Base-by-base conservation (phyloP, 2,329 filamentous ascomycete genomes). In the Hymenoscyphus albidus region DNA sequence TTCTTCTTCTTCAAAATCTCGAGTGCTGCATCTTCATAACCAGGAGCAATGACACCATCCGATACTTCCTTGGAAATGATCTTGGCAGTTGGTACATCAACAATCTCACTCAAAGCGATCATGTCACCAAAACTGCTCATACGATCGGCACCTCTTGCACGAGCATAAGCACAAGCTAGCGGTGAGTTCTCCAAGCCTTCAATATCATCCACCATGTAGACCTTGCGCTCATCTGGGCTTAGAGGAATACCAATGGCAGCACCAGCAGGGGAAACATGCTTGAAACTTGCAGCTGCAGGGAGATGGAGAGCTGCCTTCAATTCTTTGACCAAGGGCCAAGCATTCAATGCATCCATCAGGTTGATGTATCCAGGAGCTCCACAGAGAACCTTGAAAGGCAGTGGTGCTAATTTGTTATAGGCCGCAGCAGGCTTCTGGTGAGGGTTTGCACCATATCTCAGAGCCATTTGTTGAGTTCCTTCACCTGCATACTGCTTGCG, bases 61-160 rank as follows among this genome's bases (percentile, higher is more conserved):
- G 94, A 98, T 22, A 99, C 95, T 81, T 99, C 95, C 76, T 94
- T 92, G 67, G 92, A 93, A 81, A 99, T 97, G 79, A 99, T 97
- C 83, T 92, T 96, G 64, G 95, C 95, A 2, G 95, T 99, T 48
- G 93, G 88, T 0, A 96, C 84, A 77, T 99, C 95, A 64, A 97
- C 93, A 63, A 92, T 80, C 75, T 96, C 91, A 70, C 92, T 96
- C 39, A 98, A 86, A 54, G 94, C 95, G 76, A 98, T 96, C 77
- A 98, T 85, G 78, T 99, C 95, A 69, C 95, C 95, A 76, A 98
- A 99, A 81, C 92, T 96, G 79, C 93, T 97, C 95, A 98, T 98
- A 73, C 95, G 91, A 81, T 99, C 95, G 59, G 95, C 93, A 70
- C 95, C 95, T 75, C 95, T 89, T 63, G 95, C 95, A 76, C 95